Base-by-base conservation (phyloP, 129 eudicot genomes). In the Logfia minima region DNA sequence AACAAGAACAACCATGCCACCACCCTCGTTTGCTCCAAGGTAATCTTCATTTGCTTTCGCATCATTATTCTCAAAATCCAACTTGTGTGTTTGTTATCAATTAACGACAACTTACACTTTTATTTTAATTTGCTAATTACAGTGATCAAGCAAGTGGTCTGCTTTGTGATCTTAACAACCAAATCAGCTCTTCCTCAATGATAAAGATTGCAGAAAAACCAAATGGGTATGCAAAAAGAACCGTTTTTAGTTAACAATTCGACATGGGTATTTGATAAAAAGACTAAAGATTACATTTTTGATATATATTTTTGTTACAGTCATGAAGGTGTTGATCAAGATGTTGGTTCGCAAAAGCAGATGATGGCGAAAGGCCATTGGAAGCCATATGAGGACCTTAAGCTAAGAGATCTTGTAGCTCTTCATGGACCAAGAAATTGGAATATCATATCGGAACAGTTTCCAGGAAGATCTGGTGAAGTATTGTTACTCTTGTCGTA, bases 391-490 rank as follows among this genome's bases (percentile, higher is more conserved):
- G 92, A 88, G 75, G 92, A 88, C 53, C 75, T 66, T 34, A 88
- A 83, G 68, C 81, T 88, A 22, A 71, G 41, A 61, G 88, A 88
- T 17, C 87, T 85, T 76, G 89, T 88, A 17, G 76, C 82, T 68
- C 26, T 72, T 64, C 62, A 85, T 73, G 90, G 92, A 56, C 90
- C 92, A 10, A 85, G 79, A 58, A 85, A 85, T 52, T 88, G 92
- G 92, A 88, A 83, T 64, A 52, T 76, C 72, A 83, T 85, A 74
- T 86, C 90, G 10, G 83, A 88, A 45, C 80, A 85, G 32, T 66
- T 88, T 7, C 79, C 77, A 18, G 88, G 92, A 72, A 78, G 92
- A 85, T 85, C 90, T 39, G 92, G 92, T 88, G 66, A 8, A 6
- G 6, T 5, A 24, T 18, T 14, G 13, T 34, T 60, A 48, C 61